These are phyloP conservation scores for Poronia punctata DNA, from an alignment of 495 filamentous ascomycete genomes.

Conservation along the genomic window DNA sequence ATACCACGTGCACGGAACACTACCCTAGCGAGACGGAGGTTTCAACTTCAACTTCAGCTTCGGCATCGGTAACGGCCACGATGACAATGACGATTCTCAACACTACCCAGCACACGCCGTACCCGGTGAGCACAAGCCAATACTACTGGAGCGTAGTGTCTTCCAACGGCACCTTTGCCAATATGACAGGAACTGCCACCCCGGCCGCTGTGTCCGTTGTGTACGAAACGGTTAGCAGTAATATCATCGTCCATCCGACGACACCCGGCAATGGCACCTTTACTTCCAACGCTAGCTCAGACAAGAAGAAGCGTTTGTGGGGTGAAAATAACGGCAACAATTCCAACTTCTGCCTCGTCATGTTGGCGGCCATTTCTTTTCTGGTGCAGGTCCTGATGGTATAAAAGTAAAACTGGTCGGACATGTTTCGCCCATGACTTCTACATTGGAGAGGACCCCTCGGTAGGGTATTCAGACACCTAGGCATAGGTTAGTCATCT, in stretches of 20 bases:
- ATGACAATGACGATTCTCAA: neutral
- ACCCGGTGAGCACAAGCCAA: neutral
- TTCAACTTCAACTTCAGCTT: no score
- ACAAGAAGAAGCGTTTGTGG: constrained; percentile 2
- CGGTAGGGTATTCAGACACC: no score
- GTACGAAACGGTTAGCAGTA: neutral
- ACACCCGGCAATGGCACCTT: neutral
- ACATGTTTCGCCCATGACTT: neutral
- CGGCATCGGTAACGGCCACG: neutral
- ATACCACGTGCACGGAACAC: constrained; percentile 8
- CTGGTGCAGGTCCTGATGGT: neutral
- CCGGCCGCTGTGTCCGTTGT: neutral
- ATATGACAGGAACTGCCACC: neutral
- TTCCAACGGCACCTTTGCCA: constrained; percentile 6
- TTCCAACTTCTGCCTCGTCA: constrained; percentile 6
- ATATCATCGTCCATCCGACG: constrained; percentile 5
- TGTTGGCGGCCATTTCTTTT: constrained; percentile 9
- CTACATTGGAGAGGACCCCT: no score
- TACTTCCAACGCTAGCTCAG: neutral
- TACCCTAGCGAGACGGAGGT: no score
- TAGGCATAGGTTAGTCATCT: no score
- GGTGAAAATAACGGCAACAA: constrained; percentile 2
- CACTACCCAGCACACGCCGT: constrained; percentile 4
- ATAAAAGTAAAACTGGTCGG: neutral
- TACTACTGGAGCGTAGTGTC: neutral